phyloP scores from a whole-genome alignment of 495 filamentous ascomycete species.

The Chaetomium tenue region DNA sequence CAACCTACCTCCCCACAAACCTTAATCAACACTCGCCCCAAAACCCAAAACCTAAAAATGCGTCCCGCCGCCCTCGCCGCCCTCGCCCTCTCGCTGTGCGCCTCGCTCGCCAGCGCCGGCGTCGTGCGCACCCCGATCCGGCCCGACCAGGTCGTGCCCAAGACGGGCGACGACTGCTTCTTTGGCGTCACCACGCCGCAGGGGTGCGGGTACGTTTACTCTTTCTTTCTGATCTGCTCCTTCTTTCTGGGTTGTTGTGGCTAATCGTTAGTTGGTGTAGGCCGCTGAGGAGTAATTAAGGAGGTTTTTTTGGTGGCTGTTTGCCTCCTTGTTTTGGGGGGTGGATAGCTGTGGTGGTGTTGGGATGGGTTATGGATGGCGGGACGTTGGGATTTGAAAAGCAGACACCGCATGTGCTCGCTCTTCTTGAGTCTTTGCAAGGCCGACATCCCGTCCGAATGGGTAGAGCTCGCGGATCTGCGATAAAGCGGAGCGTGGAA shows the following conservation, averaged over 20 bases:
- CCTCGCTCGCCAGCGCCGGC: conserved; percentile 47
- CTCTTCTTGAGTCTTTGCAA: background rate
- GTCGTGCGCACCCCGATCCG: conserved; percentile 48
- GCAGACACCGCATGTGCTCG: background rate
- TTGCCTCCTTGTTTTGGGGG: background rate
- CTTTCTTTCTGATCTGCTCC: background rate
- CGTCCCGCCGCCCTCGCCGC: conserved; percentile 39
- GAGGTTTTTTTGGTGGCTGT: too few species aligned
- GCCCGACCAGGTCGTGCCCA: conserved; percentile 45
- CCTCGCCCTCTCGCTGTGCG: conserved; percentile 39
- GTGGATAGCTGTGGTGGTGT: background rate
- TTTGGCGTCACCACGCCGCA: conserved; percentile 49
- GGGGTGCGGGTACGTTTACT: conserved; percentile 47
- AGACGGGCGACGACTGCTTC: conserved; percentile 45
- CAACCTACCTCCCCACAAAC: background rate
- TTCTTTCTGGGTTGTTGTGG: background rate
- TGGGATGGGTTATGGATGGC: background rate
- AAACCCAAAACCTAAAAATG: conserved; percentile 32
- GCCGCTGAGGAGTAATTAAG: conserved; percentile 1
- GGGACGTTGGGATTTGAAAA: background rate
- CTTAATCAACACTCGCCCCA: background rate
- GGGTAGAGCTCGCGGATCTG: background rate
- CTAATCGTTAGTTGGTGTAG: background rate
- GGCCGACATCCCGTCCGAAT: background rate
- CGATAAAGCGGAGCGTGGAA: background rate